phyloP scores from a whole-genome alignment of 768 basidiomycete genomes.

The Psilocybe sp. region DNA sequence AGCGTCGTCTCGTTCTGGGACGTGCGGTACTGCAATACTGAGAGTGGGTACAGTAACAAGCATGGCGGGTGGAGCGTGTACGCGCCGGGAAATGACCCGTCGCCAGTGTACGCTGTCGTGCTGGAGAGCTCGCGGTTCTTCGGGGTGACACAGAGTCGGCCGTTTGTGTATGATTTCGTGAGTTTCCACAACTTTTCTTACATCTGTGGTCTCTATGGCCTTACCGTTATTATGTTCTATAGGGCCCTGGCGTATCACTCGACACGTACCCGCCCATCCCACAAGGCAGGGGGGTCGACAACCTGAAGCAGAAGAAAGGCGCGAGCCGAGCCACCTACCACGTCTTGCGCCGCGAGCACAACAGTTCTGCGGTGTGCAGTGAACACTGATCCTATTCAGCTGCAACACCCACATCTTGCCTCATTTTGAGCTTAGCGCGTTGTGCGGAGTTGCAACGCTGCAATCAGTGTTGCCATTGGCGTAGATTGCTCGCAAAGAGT shows the following conservation, averaged over 20 bases:
- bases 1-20: conserved; percentile 84
- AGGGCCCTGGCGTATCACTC: conserved; percentile 57
- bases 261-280: conserved; percentile 49
- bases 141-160: conserved; percentile 72
- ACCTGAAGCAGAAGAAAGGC: conserved; percentile 28
- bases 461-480: too few species aligned
- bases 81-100: conserved; percentile 74
- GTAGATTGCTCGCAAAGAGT: too few species aligned
- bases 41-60: too few species aligned
- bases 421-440: too few species aligned
- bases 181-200: conserved; percentile 16
- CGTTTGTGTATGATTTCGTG: conserved; percentile 79
- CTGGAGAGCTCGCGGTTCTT: conserved; percentile 79
- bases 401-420: too few species aligned
- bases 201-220: neutral
- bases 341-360: conserved; percentile 26
- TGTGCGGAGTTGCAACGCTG: too few species aligned
- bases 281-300: conserved; percentile 20
- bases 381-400: conserved; percentile 8
- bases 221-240: conserved; percentile 1
- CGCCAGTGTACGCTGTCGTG: conserved; percentile 73
- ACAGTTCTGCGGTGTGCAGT: conserved; percentile 15
- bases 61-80: conserved; percentile 70
- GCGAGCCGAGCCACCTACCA: conserved; percentile 25
- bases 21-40: conserved; percentile 35